A percentile compares a stretch with the other conserved stretches of the same genome.
phyloP scores from a whole-genome alignment of 2,329 filamentous ascomycete species.

The Clarireedia sp. region DNA sequence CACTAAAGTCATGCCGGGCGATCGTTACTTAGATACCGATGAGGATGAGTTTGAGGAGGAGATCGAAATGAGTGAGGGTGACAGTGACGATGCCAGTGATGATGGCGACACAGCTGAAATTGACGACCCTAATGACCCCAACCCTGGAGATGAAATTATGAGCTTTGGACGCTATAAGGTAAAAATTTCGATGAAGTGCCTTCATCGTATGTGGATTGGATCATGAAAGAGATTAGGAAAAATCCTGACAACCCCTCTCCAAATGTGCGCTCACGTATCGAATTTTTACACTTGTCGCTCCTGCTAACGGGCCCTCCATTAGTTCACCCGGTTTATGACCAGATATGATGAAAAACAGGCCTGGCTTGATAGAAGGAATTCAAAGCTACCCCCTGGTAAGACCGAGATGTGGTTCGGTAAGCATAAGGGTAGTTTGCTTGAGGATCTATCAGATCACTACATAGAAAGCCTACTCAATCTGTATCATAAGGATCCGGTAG shows the following conservation, averaged over 20 bases:
- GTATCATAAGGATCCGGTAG: neutral
- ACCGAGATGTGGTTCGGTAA: neutral
- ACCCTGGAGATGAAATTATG: neutral
- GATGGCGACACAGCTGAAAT: neutral
- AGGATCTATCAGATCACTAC: neutral
- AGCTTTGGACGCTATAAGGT: neutral
- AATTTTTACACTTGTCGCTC: neutral
- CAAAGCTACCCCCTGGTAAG: neutral
- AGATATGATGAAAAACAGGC: neutral
- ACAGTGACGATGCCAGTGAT: neutral
- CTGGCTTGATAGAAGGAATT: neutral
- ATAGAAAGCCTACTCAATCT: neutral
- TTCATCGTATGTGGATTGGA: neutral
- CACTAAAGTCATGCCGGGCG: no score
- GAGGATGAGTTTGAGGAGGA: neutral
- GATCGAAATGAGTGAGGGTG: neutral
- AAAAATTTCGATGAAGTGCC: neutral
- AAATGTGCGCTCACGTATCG: neutral
- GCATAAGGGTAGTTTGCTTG: neutral
- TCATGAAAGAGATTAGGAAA: neutral
- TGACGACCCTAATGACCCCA: neutral
- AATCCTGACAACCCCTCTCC: neutral
- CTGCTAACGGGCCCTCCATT: neutral
- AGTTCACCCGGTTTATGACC: neutral
- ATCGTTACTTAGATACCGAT: neutral